These are phyloP conservation scores for Malus fusca DNA, from an alignment of 306 rosid species.

Conservation along the genomic window DNA sequence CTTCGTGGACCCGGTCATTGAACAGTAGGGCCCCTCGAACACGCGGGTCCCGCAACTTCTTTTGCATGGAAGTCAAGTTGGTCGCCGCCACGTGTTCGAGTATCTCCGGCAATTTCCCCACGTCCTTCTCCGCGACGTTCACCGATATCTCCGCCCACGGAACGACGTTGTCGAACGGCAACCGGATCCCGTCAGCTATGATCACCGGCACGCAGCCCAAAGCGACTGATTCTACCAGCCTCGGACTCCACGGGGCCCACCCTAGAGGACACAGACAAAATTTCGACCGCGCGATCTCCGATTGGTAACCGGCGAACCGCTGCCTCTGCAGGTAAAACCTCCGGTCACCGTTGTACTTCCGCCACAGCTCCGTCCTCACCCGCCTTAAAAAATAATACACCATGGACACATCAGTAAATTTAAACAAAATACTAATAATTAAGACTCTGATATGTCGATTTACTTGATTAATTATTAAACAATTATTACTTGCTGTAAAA, in stretches of 20 bases:
- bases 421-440: background rate
- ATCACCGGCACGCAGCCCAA: slow-evolving; percentile 89
- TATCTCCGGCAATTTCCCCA: slow-evolving; percentile 46
- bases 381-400: slow-evolving; percentile 27
- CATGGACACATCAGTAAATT: slow-evolving; percentile 17
- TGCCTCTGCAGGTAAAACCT: slow-evolving; percentile 63
- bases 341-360: slow-evolving; percentile 57
- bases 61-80: slow-evolving; percentile 53
- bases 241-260: slow-evolving; percentile 99
- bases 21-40: slow-evolving; percentile 57
- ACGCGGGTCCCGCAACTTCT: slow-evolving; percentile 53
- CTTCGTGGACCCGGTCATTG: slow-evolving; percentile 38
- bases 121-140: slow-evolving; percentile 74
- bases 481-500: slow-evolving; percentile 84
- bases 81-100: slow-evolving; percentile 77
- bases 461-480: background rate
- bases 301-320: slow-evolving; percentile 79
- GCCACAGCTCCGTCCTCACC: slow-evolving; percentile 73
- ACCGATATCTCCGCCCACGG: slow-evolving; percentile 75
- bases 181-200: slow-evolving; percentile 70
- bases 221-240: slow-evolving; percentile 75
- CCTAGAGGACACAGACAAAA: slow-evolving; percentile 88
- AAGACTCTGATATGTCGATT: background rate
- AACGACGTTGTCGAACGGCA: slow-evolving; percentile 59
- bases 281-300: slow-evolving; percentile 68